These are phyloP conservation scores for Populus hybrid DNA, from an alignment of 441 rosid genomes.

Conservation along the genomic window DNA sequence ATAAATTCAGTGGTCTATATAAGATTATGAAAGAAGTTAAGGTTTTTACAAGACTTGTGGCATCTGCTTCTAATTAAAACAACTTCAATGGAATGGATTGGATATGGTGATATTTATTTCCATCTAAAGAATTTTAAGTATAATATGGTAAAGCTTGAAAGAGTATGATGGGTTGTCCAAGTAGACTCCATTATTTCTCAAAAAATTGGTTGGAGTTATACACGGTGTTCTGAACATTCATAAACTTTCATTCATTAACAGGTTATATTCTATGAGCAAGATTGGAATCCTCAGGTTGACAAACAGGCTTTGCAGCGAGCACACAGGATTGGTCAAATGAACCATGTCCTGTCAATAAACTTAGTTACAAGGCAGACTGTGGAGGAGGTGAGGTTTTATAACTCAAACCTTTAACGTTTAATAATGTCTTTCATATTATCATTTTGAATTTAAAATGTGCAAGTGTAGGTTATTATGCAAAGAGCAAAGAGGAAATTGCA, in stretches of 20 bases:
- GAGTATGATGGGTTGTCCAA: neutral
- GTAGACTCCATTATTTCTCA: neutral
- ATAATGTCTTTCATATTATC: neutral
- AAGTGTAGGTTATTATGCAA: conserved; percentile 66
- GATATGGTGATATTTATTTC: neutral
- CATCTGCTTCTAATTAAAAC: neutral
- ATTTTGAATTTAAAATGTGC: conserved; percentile 9
- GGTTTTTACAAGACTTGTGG: neutral
- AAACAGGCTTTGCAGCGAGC: conserved; percentile 87
- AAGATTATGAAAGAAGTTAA: neutral
- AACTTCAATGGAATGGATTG: neutral
- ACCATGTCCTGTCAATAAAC: conserved; percentile 78
- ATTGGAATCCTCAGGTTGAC: conserved; percentile 98
- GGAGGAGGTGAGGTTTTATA: conserved; percentile 60
- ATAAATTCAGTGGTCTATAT: neutral
- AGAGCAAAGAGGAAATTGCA: conserved; percentile 82
- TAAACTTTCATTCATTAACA: conserved; percentile 16
- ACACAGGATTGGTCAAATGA: conserved; percentile 89
- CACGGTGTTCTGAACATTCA: neutral
- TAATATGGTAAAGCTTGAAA: neutral
- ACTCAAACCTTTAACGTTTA: neutral
- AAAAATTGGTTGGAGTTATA: conserved; percentile 2
- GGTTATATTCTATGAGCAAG: conserved; percentile 95
- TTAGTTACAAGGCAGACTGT: conserved; percentile 63
- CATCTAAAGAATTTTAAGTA: neutral